A percentile compares a stretch with the other conserved stretches of the same genome.
Evolutionary conservation across 768 basidiomycete species (phyloP).

Genomic region (Tylopilus sp.): DNA sequence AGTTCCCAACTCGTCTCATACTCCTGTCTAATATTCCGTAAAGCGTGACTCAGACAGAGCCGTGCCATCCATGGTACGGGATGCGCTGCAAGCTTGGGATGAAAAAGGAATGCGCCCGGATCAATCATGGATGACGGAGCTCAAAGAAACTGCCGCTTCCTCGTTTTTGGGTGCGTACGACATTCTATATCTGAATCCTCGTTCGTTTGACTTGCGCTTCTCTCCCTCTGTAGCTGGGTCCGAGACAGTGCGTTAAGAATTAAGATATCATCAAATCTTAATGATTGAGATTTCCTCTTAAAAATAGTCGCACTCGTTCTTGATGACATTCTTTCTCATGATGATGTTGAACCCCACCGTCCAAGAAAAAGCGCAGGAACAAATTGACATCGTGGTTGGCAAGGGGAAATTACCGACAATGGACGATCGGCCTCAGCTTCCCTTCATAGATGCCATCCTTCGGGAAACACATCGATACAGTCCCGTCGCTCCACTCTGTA

Average conservation of each 20-base stretch:
- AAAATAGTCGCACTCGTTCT: neutral
- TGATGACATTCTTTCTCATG: neutral
- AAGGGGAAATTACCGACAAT: constrained; percentile 2
- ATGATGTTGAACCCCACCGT: neutral
- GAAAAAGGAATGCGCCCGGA: neutral
- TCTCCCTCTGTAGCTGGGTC: neutral
- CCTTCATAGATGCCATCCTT: constrained; percentile 10
- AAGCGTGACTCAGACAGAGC: neutral
- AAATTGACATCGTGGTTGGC: constrained; percentile 10
- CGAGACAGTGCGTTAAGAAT: neutral
- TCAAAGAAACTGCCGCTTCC: neutral
- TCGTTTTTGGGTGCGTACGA: neutral
- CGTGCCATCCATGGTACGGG: neutral
- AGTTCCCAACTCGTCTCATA: neutral
- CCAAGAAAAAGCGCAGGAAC: constrained; percentile 4
- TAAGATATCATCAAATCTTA: neutral
- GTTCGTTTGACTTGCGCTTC: neutral
- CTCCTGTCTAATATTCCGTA: neutral
- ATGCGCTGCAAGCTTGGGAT: neutral
- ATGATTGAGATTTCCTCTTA: neutral
- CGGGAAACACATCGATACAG: constrained; percentile 1
- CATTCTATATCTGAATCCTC: neutral
- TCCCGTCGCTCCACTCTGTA: constrained; percentile 4
- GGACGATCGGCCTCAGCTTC: constrained; percentile 9
- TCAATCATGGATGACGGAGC: neutral